phyloP scores from a whole-genome alignment of 2,329 filamentous ascomycete species.

The Clonostachys byssicola region DNA sequence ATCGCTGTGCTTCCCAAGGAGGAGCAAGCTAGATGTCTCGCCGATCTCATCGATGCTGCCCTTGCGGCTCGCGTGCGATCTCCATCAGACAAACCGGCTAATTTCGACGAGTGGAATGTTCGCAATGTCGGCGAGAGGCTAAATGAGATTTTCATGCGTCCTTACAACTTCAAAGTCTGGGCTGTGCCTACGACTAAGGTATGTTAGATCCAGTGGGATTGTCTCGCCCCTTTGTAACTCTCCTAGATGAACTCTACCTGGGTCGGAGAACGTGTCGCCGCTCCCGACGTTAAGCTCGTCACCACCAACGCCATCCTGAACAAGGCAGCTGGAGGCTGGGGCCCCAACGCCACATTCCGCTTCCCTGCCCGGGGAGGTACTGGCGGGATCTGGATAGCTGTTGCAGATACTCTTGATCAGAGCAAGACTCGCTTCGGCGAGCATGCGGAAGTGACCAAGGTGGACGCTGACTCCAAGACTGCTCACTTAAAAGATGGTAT shows the following conservation, averaged over 20 bases:
- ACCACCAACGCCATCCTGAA: constrained; percentile 92
- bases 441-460: constrained; percentile 76
- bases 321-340: constrained; percentile 97
- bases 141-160: constrained; percentile 95
- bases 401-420: constrained; percentile 86
- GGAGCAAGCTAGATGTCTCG: constrained; percentile 90
- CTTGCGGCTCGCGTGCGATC: constrained; percentile 70
- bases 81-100: constrained; percentile 84
- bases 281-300: constrained; percentile 90
- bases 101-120: constrained; percentile 98
- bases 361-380: constrained; percentile 96
- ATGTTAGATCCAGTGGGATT: no score
- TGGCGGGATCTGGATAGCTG: constrained; percentile 97
- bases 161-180: constrained; percentile 99
- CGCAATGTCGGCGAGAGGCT: constrained; percentile 86
- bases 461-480: constrained; percentile 80
- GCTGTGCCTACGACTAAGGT: constrained; percentile 96
- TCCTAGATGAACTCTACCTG: constrained; percentile 94
- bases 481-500: constrained; percentile 75
- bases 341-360: constrained; percentile 95
- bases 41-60: constrained; percentile 93
- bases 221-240: neutral
- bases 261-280: constrained; percentile 97
- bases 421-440: constrained; percentile 90
- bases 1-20: constrained; percentile 97